These are phyloP conservation scores for Hypoxylon sp. DNA, from an alignment of 2,329 filamentous ascomycete species.

Conservation along the genomic window DNA sequence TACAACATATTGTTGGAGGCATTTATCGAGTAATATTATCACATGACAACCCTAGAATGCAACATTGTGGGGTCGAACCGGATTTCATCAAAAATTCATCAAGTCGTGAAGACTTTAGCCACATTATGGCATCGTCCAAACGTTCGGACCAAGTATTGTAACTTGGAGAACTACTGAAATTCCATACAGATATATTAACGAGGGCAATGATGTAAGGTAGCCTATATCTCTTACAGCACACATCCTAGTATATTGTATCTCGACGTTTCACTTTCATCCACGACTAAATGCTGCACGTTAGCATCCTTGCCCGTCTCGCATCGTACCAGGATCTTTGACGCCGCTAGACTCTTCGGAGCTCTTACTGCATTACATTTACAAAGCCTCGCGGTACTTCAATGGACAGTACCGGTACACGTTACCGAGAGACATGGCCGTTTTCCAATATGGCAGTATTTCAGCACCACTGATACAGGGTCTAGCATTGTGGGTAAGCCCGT, in stretches of 20 bases:
- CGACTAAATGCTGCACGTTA: conserved; percentile 38
- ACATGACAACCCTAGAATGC: conserved; percentile 29
- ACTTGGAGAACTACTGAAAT: conserved; percentile 7
- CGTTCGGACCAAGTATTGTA: neutral
- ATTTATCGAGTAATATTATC: conserved; percentile 19
- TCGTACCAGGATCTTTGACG: conserved; percentile 37
- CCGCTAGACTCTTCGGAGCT: conserved; percentile 22
- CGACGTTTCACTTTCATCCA: conserved; percentile 43
- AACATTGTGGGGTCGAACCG: conserved; percentile 7
- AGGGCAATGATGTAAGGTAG: conserved; percentile 15
- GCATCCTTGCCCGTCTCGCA: conserved; percentile 42
- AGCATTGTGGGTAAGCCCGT: conserved; percentile 37
- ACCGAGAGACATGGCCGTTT: conserved; percentile 19
- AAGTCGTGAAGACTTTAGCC: neutral
- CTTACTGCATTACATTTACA: conserved; percentile 29
- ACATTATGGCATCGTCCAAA: conserved; percentile 16
- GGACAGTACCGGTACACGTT: conserved; percentile 9
- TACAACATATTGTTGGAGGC: conserved; percentile 1
- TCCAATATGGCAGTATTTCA: conserved; percentile 10
- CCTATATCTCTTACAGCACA: conserved; percentile 16
- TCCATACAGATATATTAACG: conserved; percentile 6
- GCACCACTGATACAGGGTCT: conserved; percentile 31
- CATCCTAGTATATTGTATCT: conserved; percentile 33
- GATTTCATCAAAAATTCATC: conserved; percentile 2
- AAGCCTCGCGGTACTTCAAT: conserved; percentile 16